Conservation (phyloP, 1,284 basidiomycete genomes). For the Trichosporon ovoides region DNA sequence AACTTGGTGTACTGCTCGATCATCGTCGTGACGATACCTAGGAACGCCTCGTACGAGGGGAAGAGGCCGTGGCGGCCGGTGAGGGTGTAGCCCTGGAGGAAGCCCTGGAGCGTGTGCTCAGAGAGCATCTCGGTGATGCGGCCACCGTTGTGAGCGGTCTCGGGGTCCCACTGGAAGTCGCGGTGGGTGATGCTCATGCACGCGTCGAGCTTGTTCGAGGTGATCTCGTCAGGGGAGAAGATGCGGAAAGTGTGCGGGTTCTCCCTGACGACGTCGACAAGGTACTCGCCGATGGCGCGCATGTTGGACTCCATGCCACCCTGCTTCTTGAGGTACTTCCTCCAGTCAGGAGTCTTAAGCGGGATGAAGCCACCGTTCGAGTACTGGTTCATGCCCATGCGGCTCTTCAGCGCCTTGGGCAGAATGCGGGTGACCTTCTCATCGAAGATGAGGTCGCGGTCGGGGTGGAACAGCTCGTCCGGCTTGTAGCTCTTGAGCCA, state of each 20-base stretch:
- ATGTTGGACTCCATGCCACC: constrained; percentile 65
- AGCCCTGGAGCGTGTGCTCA: constrained; percentile 81
- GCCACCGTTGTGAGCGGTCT: constrained; percentile 17
- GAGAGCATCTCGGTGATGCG: constrained; percentile 80
- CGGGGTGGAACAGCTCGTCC: constrained; percentile 58
- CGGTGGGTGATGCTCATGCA: constrained; percentile 62
- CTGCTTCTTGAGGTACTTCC: constrained; percentile 54
- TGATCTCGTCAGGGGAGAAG: constrained; percentile 81
- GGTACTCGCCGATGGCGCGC: constrained; percentile 44
- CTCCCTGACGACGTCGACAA: constrained; percentile 55
- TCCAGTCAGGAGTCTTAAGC: constrained; percentile 65
- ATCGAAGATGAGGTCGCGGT: constrained; percentile 46
- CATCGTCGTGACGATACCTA: constrained; percentile 51
- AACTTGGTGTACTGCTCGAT: constrained; percentile 73
- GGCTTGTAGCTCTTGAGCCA: constrained; percentile 69
- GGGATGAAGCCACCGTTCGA: constrained; percentile 61
- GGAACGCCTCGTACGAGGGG: constrained; percentile 74
- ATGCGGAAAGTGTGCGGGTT: constrained; percentile 72
- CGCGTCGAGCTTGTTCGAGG: constrained; percentile 78
- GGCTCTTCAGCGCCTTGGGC: constrained; percentile 31
- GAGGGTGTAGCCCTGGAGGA: constrained; percentile 73
- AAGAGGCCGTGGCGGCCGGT: constrained; percentile 70
- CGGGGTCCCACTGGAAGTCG: constrained; percentile 22
- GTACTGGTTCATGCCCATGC: constrained; percentile 49
- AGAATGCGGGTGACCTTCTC: constrained; percentile 39